A percentile compares a stretch with the other conserved stretches of the same genome.
Conservation (phyloP, 2,329 filamentous ascomycete genomes). For the Aspergillus spinulosporus region DNA sequence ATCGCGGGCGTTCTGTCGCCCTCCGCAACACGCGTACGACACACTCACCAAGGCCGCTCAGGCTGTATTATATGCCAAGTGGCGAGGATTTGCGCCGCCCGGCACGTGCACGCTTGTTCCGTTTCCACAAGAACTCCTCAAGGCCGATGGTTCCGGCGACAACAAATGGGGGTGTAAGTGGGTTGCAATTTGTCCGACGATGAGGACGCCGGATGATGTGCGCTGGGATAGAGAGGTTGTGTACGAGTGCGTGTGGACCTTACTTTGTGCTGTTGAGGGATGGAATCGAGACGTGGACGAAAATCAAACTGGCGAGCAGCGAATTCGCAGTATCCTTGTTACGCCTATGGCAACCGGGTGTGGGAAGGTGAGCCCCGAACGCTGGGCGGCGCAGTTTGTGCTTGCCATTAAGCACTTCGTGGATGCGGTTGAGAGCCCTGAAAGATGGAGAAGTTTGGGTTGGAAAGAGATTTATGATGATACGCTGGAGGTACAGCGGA, state of each 20-base stretch:
- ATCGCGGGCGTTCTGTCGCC: constrained; percentile 49
- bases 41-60: constrained; percentile 52
- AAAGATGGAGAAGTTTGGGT: constrained; percentile 44
- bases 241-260: constrained; percentile 56
- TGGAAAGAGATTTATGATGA: constrained; percentile 37
- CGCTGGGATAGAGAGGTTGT: constrained; percentile 56
- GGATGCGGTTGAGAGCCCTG: constrained; percentile 47
- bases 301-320: constrained; percentile 13
- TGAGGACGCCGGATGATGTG: constrained; percentile 49
- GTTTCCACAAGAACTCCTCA: constrained; percentile 43
- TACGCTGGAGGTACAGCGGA: constrained; percentile 29
- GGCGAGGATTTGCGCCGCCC: constrained; percentile 53
- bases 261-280: constrained; percentile 51
- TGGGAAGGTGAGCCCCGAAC: constrained; percentile 47
- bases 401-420: constrained; percentile 55
- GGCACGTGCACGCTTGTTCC: constrained; percentile 53
- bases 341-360: constrained; percentile 55
- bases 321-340: constrained; percentile 51
- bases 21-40: constrained; percentile 47
- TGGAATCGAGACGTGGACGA: constrained; percentile 42
- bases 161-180: constrained; percentile 48
- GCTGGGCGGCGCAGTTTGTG: constrained; percentile 54
- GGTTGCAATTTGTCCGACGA: constrained; percentile 56
- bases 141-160: neutral
- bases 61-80: constrained; percentile 47